Conservation (phyloP, 2,329 filamentous ascomycete species). For the Hypoxylon sp. region DNA sequence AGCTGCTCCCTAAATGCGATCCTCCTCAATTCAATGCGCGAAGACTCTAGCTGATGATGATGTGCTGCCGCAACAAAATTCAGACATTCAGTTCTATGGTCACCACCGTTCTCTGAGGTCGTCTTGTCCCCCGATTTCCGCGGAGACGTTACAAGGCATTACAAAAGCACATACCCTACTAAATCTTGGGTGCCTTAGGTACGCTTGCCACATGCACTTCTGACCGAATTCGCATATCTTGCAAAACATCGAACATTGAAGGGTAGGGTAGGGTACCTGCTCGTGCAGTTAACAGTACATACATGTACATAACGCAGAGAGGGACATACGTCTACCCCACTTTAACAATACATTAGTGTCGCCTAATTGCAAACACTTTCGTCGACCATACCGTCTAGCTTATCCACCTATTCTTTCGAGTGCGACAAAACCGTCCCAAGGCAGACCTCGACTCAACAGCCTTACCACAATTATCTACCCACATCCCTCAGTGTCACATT, state of each 20-base stretch:
- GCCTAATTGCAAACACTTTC: constrained; percentile 26
- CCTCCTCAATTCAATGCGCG: not conserved
- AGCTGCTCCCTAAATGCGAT: constrained; percentile 9
- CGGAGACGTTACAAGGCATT: not conserved
- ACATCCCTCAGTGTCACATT: constrained; percentile 32
- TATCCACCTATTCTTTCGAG: constrained; percentile 22
- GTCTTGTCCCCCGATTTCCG: not conserved
- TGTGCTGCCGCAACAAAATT: not conserved
- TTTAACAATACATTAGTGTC: constrained; percentile 23
- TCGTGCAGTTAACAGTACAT: not conserved
- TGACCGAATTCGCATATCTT: constrained; percentile 1
- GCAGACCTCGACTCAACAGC: constrained; percentile 37
- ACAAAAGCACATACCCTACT: not conserved
- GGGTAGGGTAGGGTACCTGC: constrained; percentile 15
- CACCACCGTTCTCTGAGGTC: not conserved
- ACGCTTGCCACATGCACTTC: not conserved
- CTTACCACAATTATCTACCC: constrained; percentile 28
- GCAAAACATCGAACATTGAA: too few species aligned
- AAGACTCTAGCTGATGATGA: not conserved
- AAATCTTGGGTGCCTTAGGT: not conserved
- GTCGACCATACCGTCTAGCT: constrained; percentile 22
- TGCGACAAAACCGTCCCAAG: constrained; percentile 31
- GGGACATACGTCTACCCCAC: constrained; percentile 18
- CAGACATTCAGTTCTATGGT: not conserved
- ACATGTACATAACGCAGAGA: not conserved